Conservation (phyloP, 371 early-diverging fungal species). For the Enterocytospora artemiae region DNA sequence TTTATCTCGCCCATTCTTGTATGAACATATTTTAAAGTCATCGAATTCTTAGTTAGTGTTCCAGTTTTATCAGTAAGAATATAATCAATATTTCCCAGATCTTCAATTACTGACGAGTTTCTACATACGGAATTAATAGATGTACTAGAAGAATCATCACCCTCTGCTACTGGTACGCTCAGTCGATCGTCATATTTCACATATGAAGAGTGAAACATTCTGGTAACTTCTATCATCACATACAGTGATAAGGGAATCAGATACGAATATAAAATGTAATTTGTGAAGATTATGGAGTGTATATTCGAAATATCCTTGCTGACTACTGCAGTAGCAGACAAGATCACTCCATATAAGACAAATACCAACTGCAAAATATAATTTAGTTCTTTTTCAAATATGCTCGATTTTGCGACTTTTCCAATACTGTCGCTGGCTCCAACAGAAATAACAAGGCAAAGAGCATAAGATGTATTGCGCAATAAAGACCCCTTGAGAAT, state of each 20-base stretch:
- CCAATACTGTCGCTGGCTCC: constrained; percentile 73
- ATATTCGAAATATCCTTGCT: constrained; percentile 18
- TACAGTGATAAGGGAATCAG: constrained; percentile 86
- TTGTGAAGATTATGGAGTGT: constrained; percentile 47
- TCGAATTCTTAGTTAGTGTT: constrained; percentile 86
- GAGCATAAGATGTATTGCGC: constrained; percentile 72
- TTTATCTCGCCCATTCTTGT: neutral
- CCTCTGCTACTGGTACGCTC: neutral
- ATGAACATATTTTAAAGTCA: constrained; percentile 67
- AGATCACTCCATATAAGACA: constrained; percentile 47
- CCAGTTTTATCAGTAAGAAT: constrained; percentile 92
- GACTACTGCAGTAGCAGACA: constrained; percentile 47
- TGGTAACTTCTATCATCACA: constrained; percentile 71
- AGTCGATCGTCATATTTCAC: constrained; percentile 59
- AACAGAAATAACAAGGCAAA: constrained; percentile 72
- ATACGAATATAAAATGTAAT: constrained; percentile 56
- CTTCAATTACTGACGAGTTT: constrained; percentile 82
- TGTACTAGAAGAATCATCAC: constrained; percentile 59
- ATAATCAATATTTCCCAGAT: constrained; percentile 82
- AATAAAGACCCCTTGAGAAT: constrained; percentile 75
- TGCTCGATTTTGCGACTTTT: constrained; percentile 56
- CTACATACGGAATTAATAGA: constrained; percentile 71
- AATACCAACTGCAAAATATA: constrained; percentile 39
- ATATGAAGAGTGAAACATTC: constrained; percentile 64
- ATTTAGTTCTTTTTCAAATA: constrained; percentile 41